Evolutionary conservation across 148 eudicot species (phyloP).

Genomic region (Rhododendron ferrugineum): DNA sequence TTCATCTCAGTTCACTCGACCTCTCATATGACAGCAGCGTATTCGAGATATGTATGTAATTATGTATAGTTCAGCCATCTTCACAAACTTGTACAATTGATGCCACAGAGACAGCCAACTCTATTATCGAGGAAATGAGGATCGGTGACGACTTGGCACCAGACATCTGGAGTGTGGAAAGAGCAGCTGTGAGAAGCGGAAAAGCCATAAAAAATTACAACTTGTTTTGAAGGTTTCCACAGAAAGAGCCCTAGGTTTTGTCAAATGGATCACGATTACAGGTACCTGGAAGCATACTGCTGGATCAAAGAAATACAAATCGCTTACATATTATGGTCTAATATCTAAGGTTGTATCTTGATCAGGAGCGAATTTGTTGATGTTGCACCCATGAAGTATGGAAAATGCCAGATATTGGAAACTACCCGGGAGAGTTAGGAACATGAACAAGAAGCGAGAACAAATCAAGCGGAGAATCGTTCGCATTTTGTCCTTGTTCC

Average conservation of each 20-base stretch:
- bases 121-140: neutral
- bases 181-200: neutral
- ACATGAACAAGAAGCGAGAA: neutral
- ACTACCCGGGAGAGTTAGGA: neutral
- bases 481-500: neutral
- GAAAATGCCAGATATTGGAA: neutral
- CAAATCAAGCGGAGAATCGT: neutral
- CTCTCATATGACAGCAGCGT: neutral
- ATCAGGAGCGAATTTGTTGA: neutral
- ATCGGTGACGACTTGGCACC: neutral
- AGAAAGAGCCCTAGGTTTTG: neutral
- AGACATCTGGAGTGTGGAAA: neutral
- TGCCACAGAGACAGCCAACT: neutral
- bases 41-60: neutral
- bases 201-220: neutral
- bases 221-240: neutral
- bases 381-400: neutral
- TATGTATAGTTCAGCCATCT: neutral
- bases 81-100: neutral
- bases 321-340: neutral
- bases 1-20: neutral
- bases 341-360: neutral
- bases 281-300: neutral
- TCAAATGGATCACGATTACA: neutral
- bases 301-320: neutral